Conservation (phyloP, 768 basidiomycete species). For the Boletus reticulatus region DNA sequence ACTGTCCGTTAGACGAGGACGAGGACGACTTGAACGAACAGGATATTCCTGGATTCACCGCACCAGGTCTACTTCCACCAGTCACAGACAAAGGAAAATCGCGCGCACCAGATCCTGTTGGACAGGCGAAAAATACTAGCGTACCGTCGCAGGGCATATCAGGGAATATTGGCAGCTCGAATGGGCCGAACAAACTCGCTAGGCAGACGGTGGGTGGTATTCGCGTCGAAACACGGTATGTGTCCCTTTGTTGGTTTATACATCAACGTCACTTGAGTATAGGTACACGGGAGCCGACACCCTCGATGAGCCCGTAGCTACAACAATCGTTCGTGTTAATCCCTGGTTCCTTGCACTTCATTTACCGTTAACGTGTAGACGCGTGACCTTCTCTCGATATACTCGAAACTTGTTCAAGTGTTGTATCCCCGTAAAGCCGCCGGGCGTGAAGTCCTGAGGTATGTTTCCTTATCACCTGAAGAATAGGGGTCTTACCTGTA, state of each 20-base stretch:
- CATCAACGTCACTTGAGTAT: not conserved
- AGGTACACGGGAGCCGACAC: slow-evolving; percentile 83
- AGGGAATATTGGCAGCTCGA: slow-evolving; percentile 68
- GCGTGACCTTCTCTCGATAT: slow-evolving; percentile 88
- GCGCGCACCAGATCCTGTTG: slow-evolving; percentile 54
- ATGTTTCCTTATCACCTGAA: slow-evolving; percentile 10
- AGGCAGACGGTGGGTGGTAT: slow-evolving; percentile 81
- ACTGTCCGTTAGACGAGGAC: slow-evolving; percentile 45
- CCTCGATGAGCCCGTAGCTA: slow-evolving; percentile 86
- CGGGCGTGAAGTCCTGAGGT: slow-evolving; percentile 82
- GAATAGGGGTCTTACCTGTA: slow-evolving; percentile 1
- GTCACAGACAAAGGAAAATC: slow-evolving; percentile 66
- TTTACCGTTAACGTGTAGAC: slow-evolving; percentile 46
- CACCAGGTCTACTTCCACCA: slow-evolving; percentile 53
- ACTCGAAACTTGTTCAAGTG: slow-evolving; percentile 90
- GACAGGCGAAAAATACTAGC: slow-evolving; percentile 37
- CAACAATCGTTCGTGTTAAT: slow-evolving; percentile 72
- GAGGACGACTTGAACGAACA: slow-evolving; percentile 85
- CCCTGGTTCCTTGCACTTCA: not conserved
- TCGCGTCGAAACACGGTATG: slow-evolving; percentile 83
- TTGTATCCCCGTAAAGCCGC: slow-evolving; percentile 78
- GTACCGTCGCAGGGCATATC: slow-evolving; percentile 45
- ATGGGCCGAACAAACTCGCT: slow-evolving; percentile 40
- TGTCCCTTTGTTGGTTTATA: not conserved
- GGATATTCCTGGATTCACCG: slow-evolving; percentile 74